These are phyloP conservation scores for Myxozyma lipomycoides DNA, from an alignment of 805 yeast genomes.

Conservation along the genomic window DNA sequence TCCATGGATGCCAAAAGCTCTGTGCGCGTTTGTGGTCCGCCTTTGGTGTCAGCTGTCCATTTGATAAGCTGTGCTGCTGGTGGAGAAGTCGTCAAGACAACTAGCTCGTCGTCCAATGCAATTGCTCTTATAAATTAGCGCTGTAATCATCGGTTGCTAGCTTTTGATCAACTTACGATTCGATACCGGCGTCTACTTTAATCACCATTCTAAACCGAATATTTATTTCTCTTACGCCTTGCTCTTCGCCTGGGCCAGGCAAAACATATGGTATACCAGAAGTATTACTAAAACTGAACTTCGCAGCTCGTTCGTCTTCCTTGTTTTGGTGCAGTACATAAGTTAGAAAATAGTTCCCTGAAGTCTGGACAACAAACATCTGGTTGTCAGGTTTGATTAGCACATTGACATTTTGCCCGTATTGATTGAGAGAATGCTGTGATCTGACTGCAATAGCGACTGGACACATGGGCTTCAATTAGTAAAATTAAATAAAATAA, in stretches of 20 bases:
- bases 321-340: slow-evolving; percentile 18
- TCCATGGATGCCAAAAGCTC: slow-evolving; percentile 29
- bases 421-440: slow-evolving; percentile 42
- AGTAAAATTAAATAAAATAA: slow-evolving; percentile 8
- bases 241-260: slow-evolving; percentile 43
- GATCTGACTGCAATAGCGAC: slow-evolving; percentile 48
- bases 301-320: slow-evolving; percentile 10
- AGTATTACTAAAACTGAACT: slow-evolving; percentile 12
- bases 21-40: slow-evolving; percentile 27
- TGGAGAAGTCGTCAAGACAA: slow-evolving; percentile 23
- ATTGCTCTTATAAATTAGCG: slow-evolving; percentile 11
- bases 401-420: slow-evolving; percentile 47
- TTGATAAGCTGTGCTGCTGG: slow-evolving; percentile 27
- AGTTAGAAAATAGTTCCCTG: slow-evolving; percentile 27
- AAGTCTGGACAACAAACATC: slow-evolving; percentile 33
- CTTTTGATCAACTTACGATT: slow-evolving; percentile 28
- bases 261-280: slow-evolving; percentile 21
- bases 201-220: slow-evolving; percentile 32
- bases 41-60: slow-evolving; percentile 24
- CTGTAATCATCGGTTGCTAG: slow-evolving; percentile 15
- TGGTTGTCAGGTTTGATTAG: slow-evolving; percentile 46
- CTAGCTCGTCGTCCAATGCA: slow-evolving; percentile 27
- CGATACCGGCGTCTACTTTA: slow-evolving; percentile 35
- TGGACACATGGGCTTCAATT: slow-evolving; percentile 47
- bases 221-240: slow-evolving; percentile 38